phyloP scores from a whole-genome alignment of 2,329 filamentous ascomycete species.

The Colletotrichum tamarilloi region DNA sequence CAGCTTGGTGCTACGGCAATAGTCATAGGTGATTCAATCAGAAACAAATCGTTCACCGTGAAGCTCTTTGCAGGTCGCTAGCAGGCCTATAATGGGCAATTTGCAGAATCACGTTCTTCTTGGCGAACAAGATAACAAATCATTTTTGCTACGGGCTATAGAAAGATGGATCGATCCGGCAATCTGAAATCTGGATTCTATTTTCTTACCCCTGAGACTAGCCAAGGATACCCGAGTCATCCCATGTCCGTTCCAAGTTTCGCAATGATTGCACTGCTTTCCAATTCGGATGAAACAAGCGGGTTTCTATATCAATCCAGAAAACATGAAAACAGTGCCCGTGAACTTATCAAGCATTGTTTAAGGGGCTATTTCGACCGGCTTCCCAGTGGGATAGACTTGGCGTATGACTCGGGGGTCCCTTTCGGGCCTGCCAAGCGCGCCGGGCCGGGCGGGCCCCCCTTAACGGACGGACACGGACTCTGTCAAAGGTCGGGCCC shows the following conservation, averaged over 20 bases:
- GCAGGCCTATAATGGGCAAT: neutral
- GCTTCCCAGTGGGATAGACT: conserved; percentile 8
- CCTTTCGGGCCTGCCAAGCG: neutral
- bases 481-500: conserved; percentile 8
- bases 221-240: conserved; percentile 1
- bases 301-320: neutral
- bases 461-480: conserved; percentile 7
- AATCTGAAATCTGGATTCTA: neutral
- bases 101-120: neutral
- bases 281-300: conserved; percentile 15
- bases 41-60: neutral
- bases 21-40: neutral
- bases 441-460: neutral
- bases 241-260: conserved; percentile 19
- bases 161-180: neutral
- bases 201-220: neutral
- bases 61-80: neutral
- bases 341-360: neutral
- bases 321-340: neutral
- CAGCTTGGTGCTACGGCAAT: neutral
- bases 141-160: neutral
- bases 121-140: neutral
- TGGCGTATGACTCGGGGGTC: conserved; percentile 9
- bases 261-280: neutral
- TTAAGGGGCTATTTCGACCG: neutral